phyloP scores from a whole-genome alignment of 768 basidiomycete species.

The Suillus cothurnatus region DNA sequence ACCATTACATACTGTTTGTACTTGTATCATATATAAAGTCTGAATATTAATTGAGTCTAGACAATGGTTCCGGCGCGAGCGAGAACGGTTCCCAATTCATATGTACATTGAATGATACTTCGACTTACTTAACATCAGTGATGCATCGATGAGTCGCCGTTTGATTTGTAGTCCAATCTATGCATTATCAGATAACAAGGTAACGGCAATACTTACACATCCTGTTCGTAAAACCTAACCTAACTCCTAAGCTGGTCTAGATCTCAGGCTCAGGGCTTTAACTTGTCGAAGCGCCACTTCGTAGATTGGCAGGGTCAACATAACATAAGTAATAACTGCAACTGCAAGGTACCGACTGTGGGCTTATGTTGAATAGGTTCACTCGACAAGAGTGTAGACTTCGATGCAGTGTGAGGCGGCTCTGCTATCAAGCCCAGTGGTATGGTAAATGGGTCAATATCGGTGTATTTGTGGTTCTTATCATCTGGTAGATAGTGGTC shows the following conservation, averaged over 20 bases:
- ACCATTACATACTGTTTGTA: too few species aligned
- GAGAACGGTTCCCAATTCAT: too few species aligned
- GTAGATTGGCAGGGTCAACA: not conserved
- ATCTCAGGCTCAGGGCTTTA: not conserved
- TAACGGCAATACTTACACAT: not conserved
- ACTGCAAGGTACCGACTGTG: not conserved
- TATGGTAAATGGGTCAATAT: not conserved
- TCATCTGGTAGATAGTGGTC: not conserved
- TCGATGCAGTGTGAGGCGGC: not conserved
- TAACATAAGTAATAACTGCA: not conserved
- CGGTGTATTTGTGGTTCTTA: not conserved
- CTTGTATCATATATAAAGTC: too few species aligned
- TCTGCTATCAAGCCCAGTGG: not conserved
- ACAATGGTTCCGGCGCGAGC: too few species aligned
- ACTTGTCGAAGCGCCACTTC: not conserved
- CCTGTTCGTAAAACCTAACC: not conserved
- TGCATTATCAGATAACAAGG: not conserved
- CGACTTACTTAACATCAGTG: too few species aligned
- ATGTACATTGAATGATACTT: too few species aligned
- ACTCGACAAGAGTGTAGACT: not conserved
- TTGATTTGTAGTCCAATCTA: not conserved
- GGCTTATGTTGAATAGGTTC: not conserved
- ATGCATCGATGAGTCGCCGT: too few species aligned
- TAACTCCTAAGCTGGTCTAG: not conserved
- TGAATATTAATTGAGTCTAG: too few species aligned